A percentile compares a stretch with the other conserved stretches of the same genome.
phyloP scores from a whole-genome alignment of 208 protist species.

The Trypanosoma conorhini region DNA sequence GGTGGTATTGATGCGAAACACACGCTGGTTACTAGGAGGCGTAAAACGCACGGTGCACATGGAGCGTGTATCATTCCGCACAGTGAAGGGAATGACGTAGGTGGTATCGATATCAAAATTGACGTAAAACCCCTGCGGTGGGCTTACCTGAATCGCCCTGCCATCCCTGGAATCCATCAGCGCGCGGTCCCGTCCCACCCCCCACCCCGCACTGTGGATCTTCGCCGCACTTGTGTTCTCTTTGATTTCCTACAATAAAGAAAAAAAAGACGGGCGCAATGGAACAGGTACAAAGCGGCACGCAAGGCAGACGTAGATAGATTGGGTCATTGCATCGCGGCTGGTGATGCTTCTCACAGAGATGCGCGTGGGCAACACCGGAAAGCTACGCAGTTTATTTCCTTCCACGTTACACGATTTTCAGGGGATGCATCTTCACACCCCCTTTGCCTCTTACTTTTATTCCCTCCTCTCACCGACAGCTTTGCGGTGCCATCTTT shows the following conservation, averaged over 20 bases:
- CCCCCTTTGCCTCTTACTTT: not conserved
- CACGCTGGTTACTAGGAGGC: slow-evolving; percentile 44
- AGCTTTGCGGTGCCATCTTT: not conserved
- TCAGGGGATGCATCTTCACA: not conserved
- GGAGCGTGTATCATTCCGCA: slow-evolving; percentile 62
- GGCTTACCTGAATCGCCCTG: slow-evolving; percentile 40
- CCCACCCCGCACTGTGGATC: not conserved
- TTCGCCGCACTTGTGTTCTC: slow-evolving; percentile 1
- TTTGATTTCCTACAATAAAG: not conserved
- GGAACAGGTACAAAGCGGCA: not conserved
- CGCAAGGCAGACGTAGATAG: slow-evolving; percentile 1
- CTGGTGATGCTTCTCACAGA: not conserved
- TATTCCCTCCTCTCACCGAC: not conserved
- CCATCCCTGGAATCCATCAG: not conserved
- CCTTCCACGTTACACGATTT: not conserved
- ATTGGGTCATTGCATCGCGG: not conserved
- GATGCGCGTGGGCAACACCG: not conserved
- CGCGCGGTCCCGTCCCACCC: not conserved
- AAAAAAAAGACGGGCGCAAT: slow-evolving; percentile 4
- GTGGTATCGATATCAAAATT: slow-evolving; percentile 88
- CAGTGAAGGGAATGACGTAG: slow-evolving; percentile 84
- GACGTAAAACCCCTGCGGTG: slow-evolving; percentile 70
- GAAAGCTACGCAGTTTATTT: not conserved
- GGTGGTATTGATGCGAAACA: slow-evolving; percentile 71
- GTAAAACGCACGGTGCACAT: slow-evolving; percentile 81